These are phyloP conservation scores for Starmerella etchellsii DNA, from an alignment of 805 yeast genomes.

Conservation along the genomic window DNA sequence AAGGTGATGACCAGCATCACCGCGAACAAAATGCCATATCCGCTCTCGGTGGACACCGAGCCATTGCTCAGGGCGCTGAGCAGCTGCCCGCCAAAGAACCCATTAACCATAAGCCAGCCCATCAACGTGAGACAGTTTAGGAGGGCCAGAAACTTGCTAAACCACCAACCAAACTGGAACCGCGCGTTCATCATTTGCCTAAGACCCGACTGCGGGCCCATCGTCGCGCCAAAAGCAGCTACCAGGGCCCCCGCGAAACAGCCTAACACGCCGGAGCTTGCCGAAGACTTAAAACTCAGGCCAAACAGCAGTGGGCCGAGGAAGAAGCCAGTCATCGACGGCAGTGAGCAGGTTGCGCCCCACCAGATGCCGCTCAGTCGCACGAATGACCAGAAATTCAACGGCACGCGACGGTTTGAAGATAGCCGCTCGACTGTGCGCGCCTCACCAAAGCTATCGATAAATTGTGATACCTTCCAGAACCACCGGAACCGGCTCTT, in stretches of 20 bases:
- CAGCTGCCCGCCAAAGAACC: constrained; percentile 81
- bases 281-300: constrained; percentile 51
- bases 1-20: constrained; percentile 55
- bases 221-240: constrained; percentile 70
- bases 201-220: constrained; percentile 87
- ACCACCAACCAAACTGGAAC: constrained; percentile 74
- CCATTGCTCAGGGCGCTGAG: constrained; percentile 52
- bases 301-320: constrained; percentile 62
- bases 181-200: constrained; percentile 79
- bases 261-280: constrained; percentile 51
- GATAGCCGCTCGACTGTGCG: constrained; percentile 68
- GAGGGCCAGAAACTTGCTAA: constrained; percentile 61
- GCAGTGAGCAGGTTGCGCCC: constrained; percentile 76
- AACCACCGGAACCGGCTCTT: constrained; percentile 18
- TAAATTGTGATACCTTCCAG: constrained; percentile 18
- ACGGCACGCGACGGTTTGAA: constrained; percentile 44
- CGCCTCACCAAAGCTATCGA: constrained; percentile 52
- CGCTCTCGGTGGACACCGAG: constrained; percentile 55
- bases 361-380: constrained; percentile 63
- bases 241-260: constrained; percentile 55
- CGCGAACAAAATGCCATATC: constrained; percentile 57
- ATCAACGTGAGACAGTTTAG: constrained; percentile 61
- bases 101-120: constrained; percentile 93
- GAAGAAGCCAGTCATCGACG: constrained; percentile 75
- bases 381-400: constrained; percentile 18